A percentile compares a stretch with the other conserved stretches of the same genome.
Evolutionary conservation across 1,139 yeast genomes (phyloP).

Genomic region (Saccharomycopsis phalli): DNA sequence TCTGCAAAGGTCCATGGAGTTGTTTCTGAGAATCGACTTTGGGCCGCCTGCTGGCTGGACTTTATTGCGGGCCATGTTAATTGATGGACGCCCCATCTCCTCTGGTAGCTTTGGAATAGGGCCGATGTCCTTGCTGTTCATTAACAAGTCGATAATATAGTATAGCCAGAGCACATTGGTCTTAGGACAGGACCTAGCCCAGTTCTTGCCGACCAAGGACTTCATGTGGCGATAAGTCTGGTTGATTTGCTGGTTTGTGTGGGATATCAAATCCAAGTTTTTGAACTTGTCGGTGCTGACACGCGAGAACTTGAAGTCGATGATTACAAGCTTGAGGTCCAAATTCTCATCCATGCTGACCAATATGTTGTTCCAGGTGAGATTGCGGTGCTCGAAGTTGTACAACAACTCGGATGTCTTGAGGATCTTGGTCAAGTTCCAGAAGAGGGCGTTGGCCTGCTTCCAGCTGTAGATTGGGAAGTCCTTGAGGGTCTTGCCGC

Average conservation of each 20-base stretch:
- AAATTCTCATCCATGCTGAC: conserved; percentile 22
- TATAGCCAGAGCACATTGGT: conserved; percentile 39
- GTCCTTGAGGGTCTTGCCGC: conserved; percentile 40
- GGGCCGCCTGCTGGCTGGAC: background rate
- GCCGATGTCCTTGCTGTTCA: conserved; percentile 25
- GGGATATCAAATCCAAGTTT: background rate
- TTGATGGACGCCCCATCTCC: too few species aligned
- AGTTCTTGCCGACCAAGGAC: conserved; percentile 23
- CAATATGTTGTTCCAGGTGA: conserved; percentile 55
- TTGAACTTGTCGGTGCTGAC: conserved; percentile 38
- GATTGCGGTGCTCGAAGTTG: conserved; percentile 59
- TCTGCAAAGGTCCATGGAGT: background rate
- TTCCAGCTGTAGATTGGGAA: conserved; percentile 39
- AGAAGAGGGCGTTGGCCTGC: conserved; percentile 44
- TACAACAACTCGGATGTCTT: conserved; percentile 41
- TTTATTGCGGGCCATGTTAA: background rate
- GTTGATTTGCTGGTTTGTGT: conserved; percentile 41
- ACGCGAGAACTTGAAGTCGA: conserved; percentile 39
- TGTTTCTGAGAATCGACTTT: conserved; percentile 10
- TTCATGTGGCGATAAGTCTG: conserved; percentile 45
- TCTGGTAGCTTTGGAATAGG: conserved; percentile 1
- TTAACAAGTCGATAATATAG: conserved; percentile 30
- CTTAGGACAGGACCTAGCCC: conserved; percentile 30
- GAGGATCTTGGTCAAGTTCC: conserved; percentile 41
- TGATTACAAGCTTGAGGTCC: conserved; percentile 35